Evolutionary conservation across 768 basidiomycete species (phyloP).

Genomic region (Agrocybe pediades): DNA sequence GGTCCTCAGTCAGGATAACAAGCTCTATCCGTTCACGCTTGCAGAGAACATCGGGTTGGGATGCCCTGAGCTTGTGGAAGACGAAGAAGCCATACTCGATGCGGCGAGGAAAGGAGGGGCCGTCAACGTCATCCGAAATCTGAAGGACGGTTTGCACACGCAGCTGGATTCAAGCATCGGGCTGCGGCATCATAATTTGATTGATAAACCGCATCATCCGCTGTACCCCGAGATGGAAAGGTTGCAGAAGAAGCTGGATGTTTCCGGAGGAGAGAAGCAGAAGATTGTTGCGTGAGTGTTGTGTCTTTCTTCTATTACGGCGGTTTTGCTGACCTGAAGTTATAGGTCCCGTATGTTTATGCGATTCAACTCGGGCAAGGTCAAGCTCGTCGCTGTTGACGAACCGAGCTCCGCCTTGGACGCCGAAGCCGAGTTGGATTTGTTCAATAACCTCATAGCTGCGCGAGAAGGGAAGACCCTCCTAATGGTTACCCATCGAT

Average conservation of each 20-base stretch:
- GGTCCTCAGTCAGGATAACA: constrained; percentile 50
- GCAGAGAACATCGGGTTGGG: constrained; percentile 41
- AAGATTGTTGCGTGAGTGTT: constrained; percentile 47
- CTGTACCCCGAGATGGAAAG: constrained; percentile 24
- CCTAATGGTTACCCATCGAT: constrained; percentile 59
- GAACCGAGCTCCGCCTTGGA: constrained; percentile 63
- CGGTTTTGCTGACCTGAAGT: not conserved
- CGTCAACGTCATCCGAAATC: constrained; percentile 37
- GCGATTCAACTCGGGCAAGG: constrained; percentile 38
- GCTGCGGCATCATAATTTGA: constrained; percentile 27
- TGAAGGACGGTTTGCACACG: constrained; percentile 39
- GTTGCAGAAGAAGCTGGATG: constrained; percentile 27
- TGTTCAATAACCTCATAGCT: constrained; percentile 42
- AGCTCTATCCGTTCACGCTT: constrained; percentile 49
- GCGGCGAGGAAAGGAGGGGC: constrained; percentile 43
- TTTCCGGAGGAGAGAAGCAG: constrained; percentile 51
- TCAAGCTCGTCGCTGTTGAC: constrained; percentile 54
- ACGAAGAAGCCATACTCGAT: constrained; percentile 23
- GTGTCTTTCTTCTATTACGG: constrained; percentile 2
- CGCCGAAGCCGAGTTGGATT: constrained; percentile 50
- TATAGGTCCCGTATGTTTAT: constrained; percentile 49
- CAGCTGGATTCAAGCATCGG: constrained; percentile 32
- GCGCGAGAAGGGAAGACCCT: constrained; percentile 50
- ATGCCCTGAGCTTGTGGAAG: constrained; percentile 14
- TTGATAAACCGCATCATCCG: constrained; percentile 31